Base-by-base conservation (phyloP, 2,329 filamentous ascomycete genomes). In the Ampelomyces quisqualis region DNA sequence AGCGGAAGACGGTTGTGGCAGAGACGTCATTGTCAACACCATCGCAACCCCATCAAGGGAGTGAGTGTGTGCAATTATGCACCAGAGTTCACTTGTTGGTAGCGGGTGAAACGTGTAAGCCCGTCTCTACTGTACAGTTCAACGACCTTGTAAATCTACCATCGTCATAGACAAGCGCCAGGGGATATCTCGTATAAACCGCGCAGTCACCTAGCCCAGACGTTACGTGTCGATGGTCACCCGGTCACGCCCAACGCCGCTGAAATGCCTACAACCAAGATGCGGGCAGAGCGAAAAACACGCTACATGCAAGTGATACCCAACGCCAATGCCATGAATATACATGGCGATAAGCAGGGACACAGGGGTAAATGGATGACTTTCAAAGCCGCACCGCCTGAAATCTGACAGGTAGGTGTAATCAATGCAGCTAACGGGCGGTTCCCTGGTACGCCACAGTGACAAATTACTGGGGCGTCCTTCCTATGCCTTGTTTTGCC, bases 401-500 rank as follows among this genome's bases (percentile, higher is more conserved):
- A 7, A 27, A 7, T 31, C 7, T 14, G 20, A 23, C 7, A 13
- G 17, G 8, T 15, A 24, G 3, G 20, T 21, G 2, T 39, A 18
- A 19, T 27, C 24, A 27, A 13, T 27, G 24, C 7, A 6, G n/a
- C 11, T 11, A 11, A 11, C 11, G 15, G 15, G 24, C 24, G 24
- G 24, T 27, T n/a, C n/a, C n/a, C n/a, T n/a, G 26, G 13, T 14
- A 5, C 9, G 26, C 15, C n/a, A 28, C 26, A 33, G 7, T 6
- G 15, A 19, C 6, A 9, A 7, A 11, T 42, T 28, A 45, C 38
- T 53, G 49, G 31, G 28, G 32, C 22, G 55, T 56, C 38, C 65
- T 51, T 37, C 64, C 64, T 29, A 69, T 63, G 5, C 66, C 66
- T 44, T 69, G 65, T 41, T 68, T 68, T 8, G 66, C 66, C 66